Percentiles rank a stretch among this genome's conserved stretches.
These are phyloP conservation scores for Nakaseomyces uthaithaninus DNA, from an alignment of 1,139 yeast genomes.

Conservation along the genomic window DNA sequence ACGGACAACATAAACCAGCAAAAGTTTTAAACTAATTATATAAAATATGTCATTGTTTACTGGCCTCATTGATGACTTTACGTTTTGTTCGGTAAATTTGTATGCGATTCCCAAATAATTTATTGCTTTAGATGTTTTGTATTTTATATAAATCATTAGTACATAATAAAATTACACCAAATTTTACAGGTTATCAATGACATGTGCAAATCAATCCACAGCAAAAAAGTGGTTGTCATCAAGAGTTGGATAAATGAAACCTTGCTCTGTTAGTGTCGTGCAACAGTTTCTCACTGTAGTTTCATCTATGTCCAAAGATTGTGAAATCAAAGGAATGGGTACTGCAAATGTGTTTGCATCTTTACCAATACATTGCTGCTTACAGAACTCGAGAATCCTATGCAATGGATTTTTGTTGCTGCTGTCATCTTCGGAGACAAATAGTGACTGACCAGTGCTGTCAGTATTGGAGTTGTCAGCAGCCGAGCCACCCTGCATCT, in stretches of 20 bases:
- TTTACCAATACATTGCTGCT: constrained; percentile 37
- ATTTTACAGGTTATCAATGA: neutral
- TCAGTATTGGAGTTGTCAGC: constrained; percentile 18
- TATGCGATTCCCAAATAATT: no score
- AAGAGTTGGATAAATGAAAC: constrained; percentile 57
- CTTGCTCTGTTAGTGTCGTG: constrained; percentile 51
- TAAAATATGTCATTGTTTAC: neutral
- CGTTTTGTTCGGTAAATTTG: no score
- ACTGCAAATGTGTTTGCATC: constrained; percentile 66
- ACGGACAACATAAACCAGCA: constrained; percentile 15
- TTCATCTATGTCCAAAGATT: constrained; percentile 43
- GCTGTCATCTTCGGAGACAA: constrained; percentile 39
- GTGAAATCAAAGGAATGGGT: constrained; percentile 53
- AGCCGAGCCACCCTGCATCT: constrained; percentile 16
- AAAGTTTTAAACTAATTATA: neutral
- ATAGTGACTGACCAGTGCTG: constrained; percentile 37
- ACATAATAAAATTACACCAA: no score
- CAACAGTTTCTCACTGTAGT: constrained; percentile 45
- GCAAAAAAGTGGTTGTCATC: constrained; percentile 57
- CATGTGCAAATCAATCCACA: neutral
- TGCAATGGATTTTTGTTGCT: constrained; percentile 33
- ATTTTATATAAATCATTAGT: no score
- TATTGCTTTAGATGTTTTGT: no score
- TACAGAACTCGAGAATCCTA: constrained; percentile 44
- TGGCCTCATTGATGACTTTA: no score